Base-by-base conservation (phyloP, 169 alveolate genomes). In the Perkinsus chesapeaki region DNA sequence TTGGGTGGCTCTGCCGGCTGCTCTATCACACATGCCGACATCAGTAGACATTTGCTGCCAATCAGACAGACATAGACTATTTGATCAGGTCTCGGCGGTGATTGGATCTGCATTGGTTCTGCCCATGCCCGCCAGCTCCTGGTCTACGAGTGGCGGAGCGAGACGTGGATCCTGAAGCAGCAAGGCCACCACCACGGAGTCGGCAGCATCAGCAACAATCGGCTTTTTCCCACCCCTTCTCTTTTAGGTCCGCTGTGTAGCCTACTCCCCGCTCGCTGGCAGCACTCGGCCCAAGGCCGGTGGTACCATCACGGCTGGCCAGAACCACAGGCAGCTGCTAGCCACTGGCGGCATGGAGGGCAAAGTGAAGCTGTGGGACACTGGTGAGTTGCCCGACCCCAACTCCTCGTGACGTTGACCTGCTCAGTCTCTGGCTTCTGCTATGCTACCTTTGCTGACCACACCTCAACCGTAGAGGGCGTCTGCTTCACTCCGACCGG, bases 121-220 rank as follows among this genome's bases (percentile, higher is more conserved):
- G 95, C 98, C 31, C 97, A 94, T 31, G 47, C 92, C 12, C 93
- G 95, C 7, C 97, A 98, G 96, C 94, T 99, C 38, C 96, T 99
- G 27, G 99, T 99, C 39, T 99, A 99, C 99, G 99, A 99, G 95
- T 99, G 99, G 99, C 98, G 98, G 95, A 97, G 99, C 92, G 99
- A 99, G 94, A 97, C 99, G 23, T 99, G 98, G 94, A 97, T 99
- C 31, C 96, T 98, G 94, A 98, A 98, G 94, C 99, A 99, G 96
- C 98, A 98, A 96, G 99, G 99, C 31, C 99, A 98, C 92, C 96
- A 95, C 91, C 95, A 95, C 73, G 99, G 98, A 91, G 94, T 97
- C 34, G 95, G 94, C 82, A 60, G 12, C 82, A 16, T 34, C 27
- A 34, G 82, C 82, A 27, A 12, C 82, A 10, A 47, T 19, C 27